Conservation (phyloP, 306 rosid species). For the Cicer chorassanicum region DNA sequence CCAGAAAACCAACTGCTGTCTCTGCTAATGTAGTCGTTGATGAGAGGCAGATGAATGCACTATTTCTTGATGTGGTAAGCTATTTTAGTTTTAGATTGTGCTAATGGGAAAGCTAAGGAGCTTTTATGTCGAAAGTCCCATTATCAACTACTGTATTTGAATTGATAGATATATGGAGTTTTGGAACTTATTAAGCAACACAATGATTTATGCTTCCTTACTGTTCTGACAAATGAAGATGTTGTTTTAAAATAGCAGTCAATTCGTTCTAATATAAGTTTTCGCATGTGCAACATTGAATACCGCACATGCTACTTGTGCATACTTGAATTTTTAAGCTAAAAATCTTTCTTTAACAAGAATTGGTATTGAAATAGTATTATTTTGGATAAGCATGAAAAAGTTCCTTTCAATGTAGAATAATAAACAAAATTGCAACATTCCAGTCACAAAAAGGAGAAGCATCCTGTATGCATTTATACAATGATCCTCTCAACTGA, state of each 20-base stretch:
- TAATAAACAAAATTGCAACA: conserved; percentile 8
- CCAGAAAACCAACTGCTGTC: conserved; percentile 66
- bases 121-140: conserved; percentile 22
- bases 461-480: not conserved
- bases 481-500: not conserved
- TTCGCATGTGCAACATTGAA: conserved; percentile 1
- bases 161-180: conserved; percentile 32
- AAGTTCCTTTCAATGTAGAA: conserved; percentile 17
- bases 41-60: conserved; percentile 99
- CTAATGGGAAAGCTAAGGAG: not conserved
- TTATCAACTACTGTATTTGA: conserved; percentile 10
- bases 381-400: conserved; percentile 16
- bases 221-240: conserved; percentile 16
- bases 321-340: conserved; percentile 2
- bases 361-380: not conserved
- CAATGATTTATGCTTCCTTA: conserved; percentile 1
- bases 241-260: conserved; percentile 22
- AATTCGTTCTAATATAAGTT: conserved; percentile 8
- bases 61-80: conserved; percentile 93
- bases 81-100: conserved; percentile 18
- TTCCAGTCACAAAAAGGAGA: conserved; percentile 24
- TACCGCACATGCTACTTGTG: not conserved
- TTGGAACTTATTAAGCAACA: conserved; percentile 22
- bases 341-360: not conserved
- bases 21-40: conserved; percentile 85